Conservation (phyloP, 768 basidiomycete species). For the Udeniomyces megalosporus region DNA sequence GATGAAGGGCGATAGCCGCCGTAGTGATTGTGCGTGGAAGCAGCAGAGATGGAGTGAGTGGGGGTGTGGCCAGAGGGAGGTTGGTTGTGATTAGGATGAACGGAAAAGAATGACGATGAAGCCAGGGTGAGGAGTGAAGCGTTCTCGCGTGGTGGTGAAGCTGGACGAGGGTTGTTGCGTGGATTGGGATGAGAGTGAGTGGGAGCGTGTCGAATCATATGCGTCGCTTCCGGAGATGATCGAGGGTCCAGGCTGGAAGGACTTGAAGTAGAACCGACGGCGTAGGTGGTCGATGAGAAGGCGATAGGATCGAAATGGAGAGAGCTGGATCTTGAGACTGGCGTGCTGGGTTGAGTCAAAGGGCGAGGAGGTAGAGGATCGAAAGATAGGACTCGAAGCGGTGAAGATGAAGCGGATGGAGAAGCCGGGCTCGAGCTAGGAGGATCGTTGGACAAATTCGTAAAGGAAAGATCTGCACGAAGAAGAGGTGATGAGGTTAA, state of each 20-base stretch:
- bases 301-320: not conserved
- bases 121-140: conserved; percentile 86
- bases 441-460: no score
- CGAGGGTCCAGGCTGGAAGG: no score
- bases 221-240: no score
- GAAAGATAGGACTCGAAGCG: no score
- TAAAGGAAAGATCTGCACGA: no score
- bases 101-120: conserved; percentile 54
- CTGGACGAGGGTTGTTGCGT: conserved; percentile 84
- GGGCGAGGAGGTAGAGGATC: not conserved
- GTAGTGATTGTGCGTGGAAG: not conserved
- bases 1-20: no score
- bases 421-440: no score
- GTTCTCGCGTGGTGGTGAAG: conserved; percentile 76
- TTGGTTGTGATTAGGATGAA: not conserved
- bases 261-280: not conserved
- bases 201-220: conserved; percentile 45
- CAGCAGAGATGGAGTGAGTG: no score
- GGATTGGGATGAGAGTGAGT: conserved; percentile 84
- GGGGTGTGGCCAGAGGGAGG: not conserved
- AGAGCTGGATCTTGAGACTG: no score
- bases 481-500: not conserved
- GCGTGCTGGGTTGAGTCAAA: not conserved
- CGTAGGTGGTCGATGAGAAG: not conserved
- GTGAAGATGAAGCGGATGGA: no score